Percentiles rank a stretch among this genome's conserved stretches.
These are phyloP conservation scores for Aspergillus steynii DNA, from an alignment of 495 filamentous ascomycete genomes.

Conservation along the genomic window DNA sequence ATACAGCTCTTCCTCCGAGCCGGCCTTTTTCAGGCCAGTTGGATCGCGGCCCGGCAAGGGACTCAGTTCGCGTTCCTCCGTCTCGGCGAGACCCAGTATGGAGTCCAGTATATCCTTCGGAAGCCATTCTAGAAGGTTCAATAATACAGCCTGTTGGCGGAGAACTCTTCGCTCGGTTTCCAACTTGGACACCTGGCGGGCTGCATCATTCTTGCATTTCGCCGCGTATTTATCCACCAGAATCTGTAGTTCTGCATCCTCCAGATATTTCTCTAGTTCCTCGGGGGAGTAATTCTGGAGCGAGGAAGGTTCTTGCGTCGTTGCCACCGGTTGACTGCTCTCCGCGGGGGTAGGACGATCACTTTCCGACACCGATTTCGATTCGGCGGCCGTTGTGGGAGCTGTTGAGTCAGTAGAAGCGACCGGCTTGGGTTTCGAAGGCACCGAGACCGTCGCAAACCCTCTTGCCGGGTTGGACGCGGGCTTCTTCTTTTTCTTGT, in stretches of 20 bases:
- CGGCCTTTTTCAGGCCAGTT: slow-evolving; percentile 31
- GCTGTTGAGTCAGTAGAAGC: slow-evolving; percentile 27
- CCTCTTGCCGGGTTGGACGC: slow-evolving; percentile 81
- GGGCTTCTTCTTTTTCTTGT: slow-evolving; percentile 88
- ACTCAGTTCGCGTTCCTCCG: slow-evolving; percentile 40
- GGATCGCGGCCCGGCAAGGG: slow-evolving; percentile 28
- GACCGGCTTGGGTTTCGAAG: slow-evolving; percentile 62
- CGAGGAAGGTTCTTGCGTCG: slow-evolving; percentile 26
- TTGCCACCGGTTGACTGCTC: slow-evolving; percentile 18
- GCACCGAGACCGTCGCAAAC: slow-evolving; percentile 87
- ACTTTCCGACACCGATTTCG: slow-evolving; percentile 43
- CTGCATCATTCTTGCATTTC: slow-evolving; percentile 66
- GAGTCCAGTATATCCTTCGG: slow-evolving; percentile 75
- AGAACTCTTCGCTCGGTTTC: slow-evolving; percentile 79
- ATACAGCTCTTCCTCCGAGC: slow-evolving; percentile 69
- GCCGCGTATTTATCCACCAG: slow-evolving; percentile 77
- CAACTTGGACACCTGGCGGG: slow-evolving; percentile 67
- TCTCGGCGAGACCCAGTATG: slow-evolving; percentile 59
- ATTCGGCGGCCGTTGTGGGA: slow-evolving; percentile 32
- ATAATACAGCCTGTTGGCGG: slow-evolving; percentile 65
- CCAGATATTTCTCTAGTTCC: slow-evolving; percentile 80
- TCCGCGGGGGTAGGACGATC: slow-evolving; percentile 36
- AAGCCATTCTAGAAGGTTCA: slow-evolving; percentile 77
- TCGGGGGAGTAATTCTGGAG: slow-evolving; percentile 67
- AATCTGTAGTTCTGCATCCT: slow-evolving; percentile 77